phyloP scores from a whole-genome alignment of 768 basidiomycete genomes.

The Pisolithus albus region DNA sequence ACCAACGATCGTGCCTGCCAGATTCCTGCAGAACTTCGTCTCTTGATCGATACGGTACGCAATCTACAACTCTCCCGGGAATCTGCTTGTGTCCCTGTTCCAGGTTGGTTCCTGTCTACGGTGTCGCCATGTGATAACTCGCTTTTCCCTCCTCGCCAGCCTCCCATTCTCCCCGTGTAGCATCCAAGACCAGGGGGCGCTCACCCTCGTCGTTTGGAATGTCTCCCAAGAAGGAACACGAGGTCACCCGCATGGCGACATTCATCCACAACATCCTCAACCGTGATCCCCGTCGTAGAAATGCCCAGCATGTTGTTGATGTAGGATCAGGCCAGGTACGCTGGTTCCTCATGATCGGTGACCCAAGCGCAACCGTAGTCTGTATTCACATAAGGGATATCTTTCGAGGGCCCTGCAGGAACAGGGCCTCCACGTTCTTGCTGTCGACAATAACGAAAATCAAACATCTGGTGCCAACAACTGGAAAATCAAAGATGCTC shows the following conservation, averaged over 20 bases:
- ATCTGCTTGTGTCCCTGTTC: constrained; percentile 3
- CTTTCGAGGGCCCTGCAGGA: constrained; percentile 45
- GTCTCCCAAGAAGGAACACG: constrained; percentile 74
- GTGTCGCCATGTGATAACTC: too few species aligned
- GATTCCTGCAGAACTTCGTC: constrained; percentile 19
- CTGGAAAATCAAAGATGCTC: constrained; percentile 29
- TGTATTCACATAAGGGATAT: constrained; percentile 42
- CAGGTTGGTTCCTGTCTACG: constrained; percentile 1
- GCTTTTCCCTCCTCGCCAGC: neutral
- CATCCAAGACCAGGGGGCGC: neutral
- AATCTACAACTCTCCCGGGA: constrained; percentile 22
- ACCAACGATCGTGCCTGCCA: constrained; percentile 2
- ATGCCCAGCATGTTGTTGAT: constrained; percentile 50
- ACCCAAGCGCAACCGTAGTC: neutral
- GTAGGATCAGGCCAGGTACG: constrained; percentile 66
- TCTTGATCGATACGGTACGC: constrained; percentile 19
- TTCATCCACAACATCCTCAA: constrained; percentile 38
- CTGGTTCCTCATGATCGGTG: constrained; percentile 7
- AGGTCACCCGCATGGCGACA: constrained; percentile 56
- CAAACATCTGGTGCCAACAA: constrained; percentile 55
- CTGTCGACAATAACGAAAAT: constrained; percentile 54
- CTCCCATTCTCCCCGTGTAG: neutral
- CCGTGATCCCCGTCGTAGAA: constrained; percentile 17
- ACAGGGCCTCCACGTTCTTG: constrained; percentile 45
- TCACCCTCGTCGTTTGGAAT: constrained; percentile 36